These are phyloP conservation scores for Globisporangium nagaii DNA, from an alignment of 352 stramenopile genomes.

Conservation along the genomic window DNA sequence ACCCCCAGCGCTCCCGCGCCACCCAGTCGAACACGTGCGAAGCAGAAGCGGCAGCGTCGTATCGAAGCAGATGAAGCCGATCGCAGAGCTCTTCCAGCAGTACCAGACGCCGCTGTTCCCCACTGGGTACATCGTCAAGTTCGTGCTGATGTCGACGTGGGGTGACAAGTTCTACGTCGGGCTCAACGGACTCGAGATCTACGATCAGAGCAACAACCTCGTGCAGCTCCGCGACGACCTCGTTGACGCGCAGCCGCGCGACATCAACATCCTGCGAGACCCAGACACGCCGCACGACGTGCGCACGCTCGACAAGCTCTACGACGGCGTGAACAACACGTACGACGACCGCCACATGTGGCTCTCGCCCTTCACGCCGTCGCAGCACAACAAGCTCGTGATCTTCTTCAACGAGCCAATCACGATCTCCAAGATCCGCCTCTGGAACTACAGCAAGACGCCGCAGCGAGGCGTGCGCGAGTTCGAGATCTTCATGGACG, in stretches of 20 bases:
- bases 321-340: conserved; percentile 66
- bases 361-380: conserved; percentile 58
- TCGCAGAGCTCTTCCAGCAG: conserved; percentile 68
- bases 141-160: conserved; percentile 72
- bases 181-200: conserved; percentile 78
- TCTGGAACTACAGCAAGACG: conserved; percentile 89
- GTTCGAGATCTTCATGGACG: conserved; percentile 82
- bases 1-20: neutral
- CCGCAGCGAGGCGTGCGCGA: conserved; percentile 65
- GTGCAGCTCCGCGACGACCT: conserved; percentile 40
- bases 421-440: conserved; percentile 67
- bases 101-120: conserved; percentile 86
- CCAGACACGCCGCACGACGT: conserved; percentile 46
- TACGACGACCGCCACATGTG: conserved; percentile 79
- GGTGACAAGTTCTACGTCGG: conserved; percentile 76
- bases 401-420: conserved; percentile 78
- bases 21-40: neutral
- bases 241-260: conserved; percentile 58
- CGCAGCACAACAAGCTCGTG: conserved; percentile 62
- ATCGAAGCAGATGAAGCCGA: conserved; percentile 33
- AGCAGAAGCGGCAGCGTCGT: conserved; percentile 3
- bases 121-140: conserved; percentile 84
- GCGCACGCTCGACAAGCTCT: conserved; percentile 70
- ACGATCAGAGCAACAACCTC: conserved; percentile 40
- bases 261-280: conserved; percentile 85